Conservation (phyloP, 148 eudicot genomes). For the Camellia japonica region DNA sequence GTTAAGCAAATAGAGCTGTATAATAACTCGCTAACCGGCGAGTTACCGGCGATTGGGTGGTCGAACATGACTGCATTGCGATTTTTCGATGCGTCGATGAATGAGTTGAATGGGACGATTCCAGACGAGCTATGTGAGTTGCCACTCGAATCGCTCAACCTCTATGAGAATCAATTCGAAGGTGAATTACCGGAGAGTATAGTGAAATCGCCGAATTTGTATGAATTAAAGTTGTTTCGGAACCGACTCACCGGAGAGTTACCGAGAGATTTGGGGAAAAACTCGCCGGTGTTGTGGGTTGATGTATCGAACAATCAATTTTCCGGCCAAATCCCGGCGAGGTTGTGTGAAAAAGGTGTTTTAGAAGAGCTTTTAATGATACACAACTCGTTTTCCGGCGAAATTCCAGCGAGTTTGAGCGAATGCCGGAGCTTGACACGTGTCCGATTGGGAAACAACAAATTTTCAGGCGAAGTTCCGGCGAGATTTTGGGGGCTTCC, state of each 20-base stretch:
- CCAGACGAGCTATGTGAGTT: slow-evolving; percentile 56
- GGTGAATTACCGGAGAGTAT: slow-evolving; percentile 54
- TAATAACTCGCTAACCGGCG: slow-evolving; percentile 55
- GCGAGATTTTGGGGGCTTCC: slow-evolving; percentile 67
- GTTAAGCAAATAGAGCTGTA: slow-evolving; percentile 60
- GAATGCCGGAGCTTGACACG: slow-evolving; percentile 55
- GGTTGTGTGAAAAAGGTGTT: slow-evolving; percentile 48
- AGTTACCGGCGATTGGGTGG: slow-evolving; percentile 62
- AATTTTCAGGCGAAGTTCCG: slow-evolving; percentile 64
- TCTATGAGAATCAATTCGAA: slow-evolving; percentile 50
- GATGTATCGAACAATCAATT: slow-evolving; percentile 60
- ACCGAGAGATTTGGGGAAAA: slow-evolving; percentile 57
- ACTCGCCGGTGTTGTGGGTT: slow-evolving; percentile 48
- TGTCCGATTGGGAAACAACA: slow-evolving; percentile 49
- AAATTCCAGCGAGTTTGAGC: slow-evolving; percentile 49
- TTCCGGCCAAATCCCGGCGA: slow-evolving; percentile 49
- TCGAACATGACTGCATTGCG: slow-evolving; percentile 38
- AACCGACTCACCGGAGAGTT: slow-evolving; percentile 55
- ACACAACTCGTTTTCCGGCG: slow-evolving; percentile 57
- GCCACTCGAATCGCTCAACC: slow-evolving; percentile 53
- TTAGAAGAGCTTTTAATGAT: slow-evolving; percentile 49
- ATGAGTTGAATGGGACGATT: slow-evolving; percentile 46
- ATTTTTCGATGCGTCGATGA: slow-evolving; percentile 63
- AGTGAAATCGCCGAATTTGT: slow-evolving; percentile 54
- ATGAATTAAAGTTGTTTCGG: slow-evolving; percentile 55